Conservation (phyloP, 257 asterid genomes). For the Jacaranda copaia region DNA sequence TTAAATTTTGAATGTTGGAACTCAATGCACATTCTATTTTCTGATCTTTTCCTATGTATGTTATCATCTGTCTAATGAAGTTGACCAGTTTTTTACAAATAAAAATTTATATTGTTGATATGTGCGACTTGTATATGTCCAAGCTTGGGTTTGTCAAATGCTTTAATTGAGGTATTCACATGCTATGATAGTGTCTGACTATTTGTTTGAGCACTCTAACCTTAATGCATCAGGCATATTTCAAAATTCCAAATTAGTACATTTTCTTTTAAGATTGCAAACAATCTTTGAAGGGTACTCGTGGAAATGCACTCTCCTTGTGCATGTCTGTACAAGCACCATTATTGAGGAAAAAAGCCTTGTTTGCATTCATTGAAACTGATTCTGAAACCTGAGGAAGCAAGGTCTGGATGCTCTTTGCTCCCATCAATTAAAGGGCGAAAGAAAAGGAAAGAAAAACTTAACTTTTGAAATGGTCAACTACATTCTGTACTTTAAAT, state of each 20-base stretch:
- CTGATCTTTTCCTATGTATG: background rate
- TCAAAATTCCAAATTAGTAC: background rate
- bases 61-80: background rate
- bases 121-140: background rate
- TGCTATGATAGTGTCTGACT: background rate
- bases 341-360: background rate
- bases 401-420: background rate
- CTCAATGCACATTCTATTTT: background rate
- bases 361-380: background rate
- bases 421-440: background rate
- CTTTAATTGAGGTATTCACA: conserved; percentile 1
- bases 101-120: conserved; percentile 5
- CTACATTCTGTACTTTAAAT: background rate
- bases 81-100: conserved; percentile 2
- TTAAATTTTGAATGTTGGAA: conserved; percentile 16
- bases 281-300: background rate
- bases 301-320: background rate
- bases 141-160: conserved; percentile 3
- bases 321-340: too few species aligned
- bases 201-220: background rate
- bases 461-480: background rate
- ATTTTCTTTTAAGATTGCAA: background rate
- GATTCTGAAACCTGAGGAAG: background rate
- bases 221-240: background rate
- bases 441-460: background rate